These are phyloP conservation scores for Magnaporthiopsis rhizophila DNA, from an alignment of 2,329 filamentous ascomycete genomes.

Conservation along the genomic window DNA sequence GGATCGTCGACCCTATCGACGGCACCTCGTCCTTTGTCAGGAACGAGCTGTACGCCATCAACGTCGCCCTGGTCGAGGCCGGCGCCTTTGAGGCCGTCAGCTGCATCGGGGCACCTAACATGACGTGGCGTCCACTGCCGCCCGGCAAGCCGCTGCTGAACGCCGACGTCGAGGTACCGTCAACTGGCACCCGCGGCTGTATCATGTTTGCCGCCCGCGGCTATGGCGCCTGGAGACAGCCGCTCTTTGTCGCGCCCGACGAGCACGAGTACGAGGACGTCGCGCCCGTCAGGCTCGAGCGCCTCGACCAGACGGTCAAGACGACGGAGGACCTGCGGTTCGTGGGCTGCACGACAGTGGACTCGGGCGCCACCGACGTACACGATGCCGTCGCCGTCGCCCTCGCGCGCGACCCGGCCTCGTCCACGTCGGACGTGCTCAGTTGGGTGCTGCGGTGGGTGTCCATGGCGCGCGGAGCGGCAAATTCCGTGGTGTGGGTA, in stretches of 20 bases:
- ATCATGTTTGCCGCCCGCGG: slow-evolving; percentile 42
- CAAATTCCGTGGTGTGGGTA: slow-evolving; percentile 48
- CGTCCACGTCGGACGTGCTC: slow-evolving; percentile 43
- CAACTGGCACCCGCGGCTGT: slow-evolving; percentile 26
- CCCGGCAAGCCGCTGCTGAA: slow-evolving; percentile 30
- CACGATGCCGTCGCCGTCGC: slow-evolving; percentile 35
- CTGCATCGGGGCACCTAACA: slow-evolving; percentile 36
- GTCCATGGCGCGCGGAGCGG: slow-evolving; percentile 41
- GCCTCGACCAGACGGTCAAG: neutral
- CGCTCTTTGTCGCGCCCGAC: slow-evolving; percentile 21
- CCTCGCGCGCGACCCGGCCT: slow-evolving; percentile 29
- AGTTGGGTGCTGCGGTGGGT: slow-evolving; percentile 52
- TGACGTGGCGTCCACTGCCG: slow-evolving; percentile 27
- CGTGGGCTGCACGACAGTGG: slow-evolving; percentile 38
- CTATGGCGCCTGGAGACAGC: slow-evolving; percentile 39
- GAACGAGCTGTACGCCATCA: slow-evolving; percentile 49
- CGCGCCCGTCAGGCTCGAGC: neutral
- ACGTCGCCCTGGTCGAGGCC: slow-evolving; percentile 43
- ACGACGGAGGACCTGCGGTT: slow-evolving; percentile 25
- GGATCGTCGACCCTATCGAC: slow-evolving; percentile 55
- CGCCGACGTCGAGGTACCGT: slow-evolving; percentile 30
- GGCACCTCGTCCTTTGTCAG: slow-evolving; percentile 49
- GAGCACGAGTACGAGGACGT: neutral
- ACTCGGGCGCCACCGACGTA: slow-evolving; percentile 39
- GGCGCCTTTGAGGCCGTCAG: slow-evolving; percentile 38